Evolutionary conservation across 306 rosid species (phyloP), one percentile per base, ranked within the genome.

Genomic region (Sicyos baderoa): DNA sequence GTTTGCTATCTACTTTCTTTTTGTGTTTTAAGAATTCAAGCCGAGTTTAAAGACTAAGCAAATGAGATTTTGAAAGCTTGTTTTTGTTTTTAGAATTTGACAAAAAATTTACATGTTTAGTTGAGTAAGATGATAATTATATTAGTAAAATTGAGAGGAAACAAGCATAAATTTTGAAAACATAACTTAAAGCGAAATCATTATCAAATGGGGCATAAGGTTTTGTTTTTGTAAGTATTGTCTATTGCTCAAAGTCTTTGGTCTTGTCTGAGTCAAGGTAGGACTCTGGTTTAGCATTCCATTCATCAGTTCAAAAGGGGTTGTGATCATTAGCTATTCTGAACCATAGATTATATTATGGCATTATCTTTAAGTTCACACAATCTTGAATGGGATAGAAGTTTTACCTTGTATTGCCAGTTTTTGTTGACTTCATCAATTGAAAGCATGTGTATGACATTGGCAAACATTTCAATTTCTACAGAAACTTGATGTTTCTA

Each of bases 401-500:
- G 12, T 21, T 54, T 29, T 9, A 12, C 2, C 21, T 58, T 57
- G 64, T 35, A 18, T 64, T 53, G 62, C 48, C 27, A 32, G 25
- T 22, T 19, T 72, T 44, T 35, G 52, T 61, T 81, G 66, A 66
- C 77, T 11, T 12, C 8, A 45, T 72, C 29, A 23, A 54, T 52
- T 77, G 65, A 71, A 17, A 9, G 61, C 71, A 13, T 23, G 9
- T 65, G 35, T 4, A n/a, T 27, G 73, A n/a, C 61, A 53, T 16
- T 69, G 58, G 21, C n/a, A 35, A 0, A 35, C 52, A 37, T 59
- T 72, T 76, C 77, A 50, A 67, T 63, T 63, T 79, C 50, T 27
- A 50, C 95, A 93, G 99, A 93, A 79, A 78, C 96, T 93, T 67
- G 94, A 93, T 65, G 73, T 93, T 79, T 88, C 97, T 29, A 82